Evolutionary conservation across 2,329 filamentous ascomycete species (phyloP), one percentile per base, ranked within the genome.

Genomic region (Penicillium glabrum): DNA sequence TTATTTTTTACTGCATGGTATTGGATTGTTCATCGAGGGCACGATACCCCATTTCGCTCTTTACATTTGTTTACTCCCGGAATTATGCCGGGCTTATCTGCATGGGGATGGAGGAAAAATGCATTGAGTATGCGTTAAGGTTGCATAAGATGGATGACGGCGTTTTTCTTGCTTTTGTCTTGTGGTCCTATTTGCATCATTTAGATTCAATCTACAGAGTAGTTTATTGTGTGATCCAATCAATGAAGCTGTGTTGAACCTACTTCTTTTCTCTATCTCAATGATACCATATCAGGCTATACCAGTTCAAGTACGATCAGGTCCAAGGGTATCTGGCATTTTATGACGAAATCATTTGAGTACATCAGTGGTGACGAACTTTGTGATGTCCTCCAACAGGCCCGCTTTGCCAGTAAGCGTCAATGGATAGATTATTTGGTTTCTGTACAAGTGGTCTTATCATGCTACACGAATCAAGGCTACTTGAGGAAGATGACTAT

Each of bases 401-500:
- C 8, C 35, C 26, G 26, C 26, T 26, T 26, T 19, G 35, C 35
- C n/a, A 31, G 3, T 33, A 33, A 16, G 13, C 31, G 31, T 33
- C 31, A 13, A 1, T 31, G 29, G 13, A 11, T 14, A 31, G 13
- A 14, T 13, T 44, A 16, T 23, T 24, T 44, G 4, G 27, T 29
- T 5, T 29, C 10, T 29, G 29, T 31, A 11, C 4, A 31, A 13
- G 27, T 29, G 9, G 27, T 11, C 26, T 29, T 29, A 11, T 29
- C 27, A 29, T 29, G 11, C 13, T 31, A 31, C 29, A 31, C 13
- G 10, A 5, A 4, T 31, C 13, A 14, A 31, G 8, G 3, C 21
- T 24, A 44, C 13, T n/a, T 8, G 23, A 29, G 21, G 31, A 19
- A 9, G 46, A 50, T 33, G 48, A 58, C 23, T 59, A 57, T 62